Conservation (phyloP, 768 basidiomycete genomes). For the Kwoniella dejecticola region DNA sequence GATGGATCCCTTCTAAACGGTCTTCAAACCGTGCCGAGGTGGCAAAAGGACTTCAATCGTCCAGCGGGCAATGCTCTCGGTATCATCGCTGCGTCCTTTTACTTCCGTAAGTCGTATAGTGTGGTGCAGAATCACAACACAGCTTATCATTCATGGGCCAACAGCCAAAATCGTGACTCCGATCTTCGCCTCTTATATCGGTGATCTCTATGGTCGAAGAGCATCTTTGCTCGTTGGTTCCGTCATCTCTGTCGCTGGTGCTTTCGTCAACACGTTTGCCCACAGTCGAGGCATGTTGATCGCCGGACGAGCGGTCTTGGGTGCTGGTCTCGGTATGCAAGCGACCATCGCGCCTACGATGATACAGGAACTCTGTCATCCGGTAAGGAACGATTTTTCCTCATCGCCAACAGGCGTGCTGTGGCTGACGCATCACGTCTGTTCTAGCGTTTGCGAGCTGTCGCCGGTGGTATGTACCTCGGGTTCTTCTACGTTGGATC, state of each 20-base stretch:
- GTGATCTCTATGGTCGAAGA: conserved; percentile 21
- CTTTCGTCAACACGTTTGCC: conserved; percentile 7
- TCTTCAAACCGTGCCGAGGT: conserved; percentile 23
- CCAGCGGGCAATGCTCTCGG: conserved; percentile 29
- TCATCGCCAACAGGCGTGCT: conserved; percentile 18
- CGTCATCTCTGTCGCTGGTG: conserved; percentile 3
- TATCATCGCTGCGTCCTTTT: conserved; percentile 23
- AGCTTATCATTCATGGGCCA: too few relatives aligned
- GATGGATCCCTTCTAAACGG: conserved; percentile 32
- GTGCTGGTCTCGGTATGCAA: conserved; percentile 17
- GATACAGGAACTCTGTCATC: conserved; percentile 78
- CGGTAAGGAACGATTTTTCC: neutral
- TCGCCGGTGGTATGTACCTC: too few relatives aligned
- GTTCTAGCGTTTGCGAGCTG: conserved; percentile 3
- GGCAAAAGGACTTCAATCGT: conserved; percentile 21
- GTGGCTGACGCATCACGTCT: too few relatives aligned
- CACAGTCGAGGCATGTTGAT: conserved; percentile 5
- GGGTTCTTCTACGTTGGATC: too few relatives aligned
- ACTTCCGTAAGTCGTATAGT: too few relatives aligned
- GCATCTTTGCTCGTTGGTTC: neutral
- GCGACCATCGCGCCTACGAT: conserved; percentile 61
- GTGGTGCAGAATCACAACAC: too few relatives aligned
- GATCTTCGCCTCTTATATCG: conserved; percentile 15
- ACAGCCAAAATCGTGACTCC: conserved; percentile 20
- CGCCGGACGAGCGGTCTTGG: conserved; percentile 29